Evolutionary conservation across 2,329 filamentous ascomycete genomes (phyloP), one percentile per base, ranked within the genome.

Genomic region (Clarireedia paspali): DNA sequence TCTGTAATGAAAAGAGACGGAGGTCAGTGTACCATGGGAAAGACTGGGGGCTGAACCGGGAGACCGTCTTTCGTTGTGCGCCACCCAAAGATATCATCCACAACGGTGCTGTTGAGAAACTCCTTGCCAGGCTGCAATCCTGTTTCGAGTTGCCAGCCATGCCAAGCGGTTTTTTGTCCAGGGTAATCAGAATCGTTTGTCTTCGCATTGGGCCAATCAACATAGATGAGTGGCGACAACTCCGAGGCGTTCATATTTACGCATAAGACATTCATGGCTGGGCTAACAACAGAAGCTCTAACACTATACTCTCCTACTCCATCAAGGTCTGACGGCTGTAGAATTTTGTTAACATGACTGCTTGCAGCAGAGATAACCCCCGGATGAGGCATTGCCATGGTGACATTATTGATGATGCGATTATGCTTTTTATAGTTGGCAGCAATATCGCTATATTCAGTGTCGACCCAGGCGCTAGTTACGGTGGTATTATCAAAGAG

Each of bases 401-500:
- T 88, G 26, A 90, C 81, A 60, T 91, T 91, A 67, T 91, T 88
- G 63, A 92, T 73, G 39, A 87, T 75, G 26, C 87, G 76, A 0
- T 73, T 71, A 53, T 80, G 68, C 10, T 74, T 66, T 4, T 74
- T 66, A 4, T 77, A 85, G 0, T 75, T 71, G 3, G 72, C 68
- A 0, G 75, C 74, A 17, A 83, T 77, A 55, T 88, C 74, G 36
- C 76, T 71, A 7, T 76, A 71, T 2, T 77, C 64, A 0, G 70
- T 73, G 56, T 87, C 77, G 39, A 91, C 82, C 88, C 88, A 94
- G 2, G 81, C 75, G 0, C 82, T 84, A 1, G 72, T 76, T 54
- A 91, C 74, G 0, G 87, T 90, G 0, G 85, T 89, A 61, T 91
- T 90, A 57, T 90, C 87, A 58, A 81, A 81, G 1, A 91, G 70